phyloP scores from a whole-genome alignment of 2,329 filamentous ascomycete species.

The Paecilomyces sp. region DNA sequence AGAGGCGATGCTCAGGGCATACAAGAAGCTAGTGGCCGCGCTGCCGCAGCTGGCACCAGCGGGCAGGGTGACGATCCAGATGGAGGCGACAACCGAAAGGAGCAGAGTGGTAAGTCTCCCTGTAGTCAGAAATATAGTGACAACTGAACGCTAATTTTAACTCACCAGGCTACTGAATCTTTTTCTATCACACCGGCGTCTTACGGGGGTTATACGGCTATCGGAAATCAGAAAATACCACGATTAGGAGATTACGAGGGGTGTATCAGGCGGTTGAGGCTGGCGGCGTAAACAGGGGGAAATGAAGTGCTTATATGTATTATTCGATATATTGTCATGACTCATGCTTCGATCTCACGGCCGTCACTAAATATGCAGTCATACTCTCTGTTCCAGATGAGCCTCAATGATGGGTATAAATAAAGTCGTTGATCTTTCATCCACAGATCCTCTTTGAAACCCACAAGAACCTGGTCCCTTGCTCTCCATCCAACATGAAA shows the following conservation, averaged over 20 bases:
- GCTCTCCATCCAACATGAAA: no score
- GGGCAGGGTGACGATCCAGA: constrained; percentile 10
- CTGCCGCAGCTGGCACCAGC: constrained; percentile 29
- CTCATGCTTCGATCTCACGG: background rate
- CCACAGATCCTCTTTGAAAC: no score
- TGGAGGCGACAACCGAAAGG: constrained; percentile 30
- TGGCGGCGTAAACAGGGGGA: background rate
- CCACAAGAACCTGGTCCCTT: no score
- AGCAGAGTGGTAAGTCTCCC: constrained; percentile 39
- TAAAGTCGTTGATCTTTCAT: background rate
- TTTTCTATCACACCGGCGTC: background rate
- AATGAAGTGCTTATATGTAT: background rate
- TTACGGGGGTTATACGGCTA: background rate
- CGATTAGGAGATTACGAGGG: background rate
- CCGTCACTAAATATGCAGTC: background rate
- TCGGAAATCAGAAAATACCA: background rate
- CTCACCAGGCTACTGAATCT: background rate
- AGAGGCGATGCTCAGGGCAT: constrained; percentile 78
- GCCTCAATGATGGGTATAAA: background rate
- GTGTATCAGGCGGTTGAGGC: background rate
- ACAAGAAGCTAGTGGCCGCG: constrained; percentile 52
- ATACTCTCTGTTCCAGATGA: background rate
- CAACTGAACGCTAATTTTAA: background rate
- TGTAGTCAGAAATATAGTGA: background rate
- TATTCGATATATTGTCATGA: background rate